A percentile compares a stretch with the other conserved stretches of the same genome.
phyloP scores from a whole-genome alignment of 768 basidiomycete species.

The Leccinellum rugosiceps region DNA sequence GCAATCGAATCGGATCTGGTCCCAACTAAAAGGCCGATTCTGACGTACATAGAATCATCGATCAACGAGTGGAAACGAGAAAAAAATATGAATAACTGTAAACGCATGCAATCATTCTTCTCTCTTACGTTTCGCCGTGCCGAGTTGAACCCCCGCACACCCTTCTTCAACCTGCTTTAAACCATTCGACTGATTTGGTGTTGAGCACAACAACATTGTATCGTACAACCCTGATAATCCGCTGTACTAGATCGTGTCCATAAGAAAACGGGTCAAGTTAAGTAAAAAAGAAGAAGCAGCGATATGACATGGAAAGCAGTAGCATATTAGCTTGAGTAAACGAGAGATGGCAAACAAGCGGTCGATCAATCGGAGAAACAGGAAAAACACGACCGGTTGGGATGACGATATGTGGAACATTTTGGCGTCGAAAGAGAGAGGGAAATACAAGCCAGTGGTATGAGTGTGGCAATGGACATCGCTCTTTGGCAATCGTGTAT shows the following conservation, averaged over 20 bases:
- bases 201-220: background rate
- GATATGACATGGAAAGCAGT: background rate
- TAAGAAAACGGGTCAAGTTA: background rate
- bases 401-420: background rate
- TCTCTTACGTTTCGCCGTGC: background rate
- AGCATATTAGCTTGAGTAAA: background rate
- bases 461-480: background rate
- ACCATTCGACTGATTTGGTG: background rate
- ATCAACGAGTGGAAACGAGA: background rate
- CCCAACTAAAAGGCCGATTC: too few relatives aligned
- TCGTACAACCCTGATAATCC: constrained; percentile 5
- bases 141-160: background rate
- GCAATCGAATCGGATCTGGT: background rate
- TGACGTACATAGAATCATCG: too few relatives aligned
- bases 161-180: background rate
- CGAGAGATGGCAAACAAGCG: background rate
- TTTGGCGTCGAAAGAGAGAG: background rate
- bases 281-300: background rate
- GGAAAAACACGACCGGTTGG: background rate
- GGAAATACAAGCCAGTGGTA: background rate
- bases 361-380: background rate
- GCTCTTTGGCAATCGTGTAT: background rate
- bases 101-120: background rate
- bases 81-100: background rate
- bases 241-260: background rate